phyloP scores from a whole-genome alignment of 2,329 filamentous ascomycete genomes.

The Fusarium sp. region DNA sequence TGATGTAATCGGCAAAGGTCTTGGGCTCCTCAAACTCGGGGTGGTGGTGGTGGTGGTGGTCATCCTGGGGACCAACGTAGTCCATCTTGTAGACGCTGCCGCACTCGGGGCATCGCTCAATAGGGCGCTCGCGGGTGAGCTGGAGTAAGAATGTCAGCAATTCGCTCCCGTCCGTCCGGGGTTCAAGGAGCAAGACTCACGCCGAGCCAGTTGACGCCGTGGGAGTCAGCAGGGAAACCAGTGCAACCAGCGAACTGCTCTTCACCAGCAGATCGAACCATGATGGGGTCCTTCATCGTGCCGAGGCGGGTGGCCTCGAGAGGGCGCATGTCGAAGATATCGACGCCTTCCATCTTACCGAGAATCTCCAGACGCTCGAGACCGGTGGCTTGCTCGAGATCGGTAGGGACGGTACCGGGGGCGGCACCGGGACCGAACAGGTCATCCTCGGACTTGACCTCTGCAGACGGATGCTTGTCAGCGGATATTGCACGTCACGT shows the following conservation, averaged over 20 bases:
- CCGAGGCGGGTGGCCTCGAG: slow-evolving; percentile 90
- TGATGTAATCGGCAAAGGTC: slow-evolving; percentile 96
- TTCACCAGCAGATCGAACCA: slow-evolving; percentile 89
- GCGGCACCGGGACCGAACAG: slow-evolving; percentile 84
- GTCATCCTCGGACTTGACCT: slow-evolving; percentile 83
- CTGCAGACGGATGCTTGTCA: slow-evolving; percentile 58
- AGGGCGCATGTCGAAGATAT: slow-evolving; percentile 98
- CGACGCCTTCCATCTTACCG: slow-evolving; percentile 98
- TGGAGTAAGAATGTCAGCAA: slow-evolving; percentile 48
- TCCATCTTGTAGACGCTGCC: slow-evolving; percentile 98
- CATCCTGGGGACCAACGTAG: slow-evolving; percentile 85
- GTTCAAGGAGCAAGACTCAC: slow-evolving; percentile 61
- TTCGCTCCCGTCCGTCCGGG: slow-evolving; percentile 27
- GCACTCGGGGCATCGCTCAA: slow-evolving; percentile 97
- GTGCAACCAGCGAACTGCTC: slow-evolving; percentile 99
- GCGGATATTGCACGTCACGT: slow-evolving; percentile 27
- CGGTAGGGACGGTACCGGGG: slow-evolving; percentile 86
- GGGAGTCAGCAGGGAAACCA: slow-evolving; percentile 90
- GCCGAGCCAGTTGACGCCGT: slow-evolving; percentile 89
- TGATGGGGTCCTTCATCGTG: slow-evolving; percentile 90
- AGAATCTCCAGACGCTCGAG: slow-evolving; percentile 98
- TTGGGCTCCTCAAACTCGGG: slow-evolving; percentile 84
- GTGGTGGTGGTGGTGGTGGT: slow-evolving; percentile 68
- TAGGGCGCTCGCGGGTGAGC: slow-evolving; percentile 87
- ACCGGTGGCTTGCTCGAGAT: slow-evolving; percentile 95